These are phyloP conservation scores for Adansonia grandidieri DNA, from an alignment of 441 rosid genomes.

Conservation along the genomic window DNA sequence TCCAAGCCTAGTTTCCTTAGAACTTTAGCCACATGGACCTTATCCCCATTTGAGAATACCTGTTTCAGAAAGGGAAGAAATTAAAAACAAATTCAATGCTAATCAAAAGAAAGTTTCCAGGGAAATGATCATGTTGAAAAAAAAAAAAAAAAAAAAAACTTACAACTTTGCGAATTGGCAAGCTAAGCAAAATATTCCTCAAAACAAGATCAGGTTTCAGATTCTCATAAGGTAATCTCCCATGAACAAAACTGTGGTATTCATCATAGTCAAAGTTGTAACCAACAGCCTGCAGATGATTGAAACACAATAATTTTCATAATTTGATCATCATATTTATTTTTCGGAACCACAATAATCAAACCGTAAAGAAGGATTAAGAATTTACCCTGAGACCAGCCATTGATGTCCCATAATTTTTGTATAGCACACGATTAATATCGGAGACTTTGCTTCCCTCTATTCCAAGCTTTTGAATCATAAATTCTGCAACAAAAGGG, in stretches of 20 bases:
- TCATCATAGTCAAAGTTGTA: slow-evolving; percentile 62
- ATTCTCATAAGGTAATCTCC: slow-evolving; percentile 61
- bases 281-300: slow-evolving; percentile 55
- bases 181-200: slow-evolving; percentile 51
- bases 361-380: not conserved
- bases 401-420: slow-evolving; percentile 71
- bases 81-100: not conserved
- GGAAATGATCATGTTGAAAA: slow-evolving; percentile 19
- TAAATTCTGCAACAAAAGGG: slow-evolving; percentile 45
- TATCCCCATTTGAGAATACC: slow-evolving; percentile 68
- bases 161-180: slow-evolving; percentile 64
- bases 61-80: slow-evolving; percentile 18
- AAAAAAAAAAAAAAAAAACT: slow-evolving; percentile 25
- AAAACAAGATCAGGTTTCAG: slow-evolving; percentile 68
- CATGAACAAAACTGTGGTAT: slow-evolving; percentile 62
- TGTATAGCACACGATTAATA: slow-evolving; percentile 50
- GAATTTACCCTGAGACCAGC: slow-evolving; percentile 68
- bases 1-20: slow-evolving; percentile 58
- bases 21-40: slow-evolving; percentile 53
- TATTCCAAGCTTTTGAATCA: slow-evolving; percentile 55
- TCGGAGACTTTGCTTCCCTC: slow-evolving; percentile 53
- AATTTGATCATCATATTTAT: not conserved
- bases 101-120: not conserved
- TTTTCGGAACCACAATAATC: not conserved
- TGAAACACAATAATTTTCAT: not conserved